Evolutionary conservation across 768 basidiomycete species (phyloP), one percentile per base, ranked within the genome.

Genomic region (Leucosporidium creatinivorum): DNA sequence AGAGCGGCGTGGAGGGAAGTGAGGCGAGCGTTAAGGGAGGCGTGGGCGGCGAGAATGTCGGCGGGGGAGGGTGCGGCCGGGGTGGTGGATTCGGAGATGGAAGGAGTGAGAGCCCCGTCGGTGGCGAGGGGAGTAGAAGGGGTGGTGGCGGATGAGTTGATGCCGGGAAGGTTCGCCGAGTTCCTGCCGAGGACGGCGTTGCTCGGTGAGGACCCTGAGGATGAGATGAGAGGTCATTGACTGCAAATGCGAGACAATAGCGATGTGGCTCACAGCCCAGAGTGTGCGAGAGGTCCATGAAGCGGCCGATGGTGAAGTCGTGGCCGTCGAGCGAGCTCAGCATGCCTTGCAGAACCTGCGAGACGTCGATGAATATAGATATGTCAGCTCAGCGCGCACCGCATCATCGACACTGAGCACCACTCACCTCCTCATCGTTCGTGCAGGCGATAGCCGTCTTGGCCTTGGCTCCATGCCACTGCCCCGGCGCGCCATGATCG

Each of bases 381-480:
- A n/a, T n/a, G n/a, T n/a, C n/a, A n/a, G n/a, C n/a, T n/a, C n/a
- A n/a, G n/a, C n/a, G n/a, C n/a, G n/a, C n/a, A n/a, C n/a, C n/a
- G n/a, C n/a, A n/a, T n/a, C n/a, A n/a, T n/a, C n/a, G n/a, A n/a
- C n/a, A n/a, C n/a, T n/a, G n/a, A n/a, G n/a, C 5, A 50, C 3
- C 3, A 61, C 76, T 73, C 9, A 93, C 84, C 74, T 93, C 90
- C 1, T 83, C 85, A 75, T 99, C 94, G 44, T 77, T 84, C 66
- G 81, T 82, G 75, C 93, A 96, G 28, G 84, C 84, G 30, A 93
- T 79, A 25, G 84, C 82, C 4, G 89, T 90, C 12, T 83, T 88
- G 23, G 89, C 89, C 77, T 90, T 92, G 59, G 85, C 81, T 13
- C 89, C 90, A 71, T 92, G 89, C 89, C 91, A 91, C 30, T 85